Evolutionary conservation across 176 grass and related monocot species (phyloP).

Genomic region (barley (Hordeum vulgare)): DNA sequence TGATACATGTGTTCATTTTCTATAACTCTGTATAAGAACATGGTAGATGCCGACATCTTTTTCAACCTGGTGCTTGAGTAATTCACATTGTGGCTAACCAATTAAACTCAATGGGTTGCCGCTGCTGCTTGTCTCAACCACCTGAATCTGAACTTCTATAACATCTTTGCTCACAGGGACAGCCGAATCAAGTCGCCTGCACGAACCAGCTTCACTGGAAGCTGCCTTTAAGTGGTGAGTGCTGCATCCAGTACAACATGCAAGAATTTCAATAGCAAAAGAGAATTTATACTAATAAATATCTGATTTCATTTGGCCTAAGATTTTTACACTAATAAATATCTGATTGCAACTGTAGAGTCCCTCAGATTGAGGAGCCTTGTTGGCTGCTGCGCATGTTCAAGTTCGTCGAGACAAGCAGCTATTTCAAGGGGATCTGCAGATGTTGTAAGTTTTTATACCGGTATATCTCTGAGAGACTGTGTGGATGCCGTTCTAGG

Average conservation of each 20-base stretch:
- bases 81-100: not conserved
- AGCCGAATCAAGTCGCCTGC: too few species aligned
- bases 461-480: not conserved
- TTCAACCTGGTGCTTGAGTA: not conserved
- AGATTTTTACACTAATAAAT: not conserved
- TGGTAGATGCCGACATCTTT: not conserved
- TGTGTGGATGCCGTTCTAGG: not conserved
- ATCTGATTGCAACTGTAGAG: not conserved
- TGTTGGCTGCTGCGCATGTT: not conserved
- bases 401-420: not conserved
- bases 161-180: constrained; percentile 8
- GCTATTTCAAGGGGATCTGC: not conserved
- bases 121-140: not conserved
- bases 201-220: not conserved
- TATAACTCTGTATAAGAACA: not conserved
- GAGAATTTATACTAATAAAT: not conserved
- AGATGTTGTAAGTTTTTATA: not conserved
- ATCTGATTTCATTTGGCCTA: not conserved
- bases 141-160: not conserved
- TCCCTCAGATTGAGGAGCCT: not conserved
- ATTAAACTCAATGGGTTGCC: not conserved
- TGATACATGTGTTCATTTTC: not conserved
- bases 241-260: not conserved
- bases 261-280: not conserved
- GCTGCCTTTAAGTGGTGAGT: not conserved